A percentile compares a stretch with the other conserved stretches of the same genome.
Conservation (phyloP, 2,329 filamentous ascomycete species). For the Verticillium zaregamsianum region DNA sequence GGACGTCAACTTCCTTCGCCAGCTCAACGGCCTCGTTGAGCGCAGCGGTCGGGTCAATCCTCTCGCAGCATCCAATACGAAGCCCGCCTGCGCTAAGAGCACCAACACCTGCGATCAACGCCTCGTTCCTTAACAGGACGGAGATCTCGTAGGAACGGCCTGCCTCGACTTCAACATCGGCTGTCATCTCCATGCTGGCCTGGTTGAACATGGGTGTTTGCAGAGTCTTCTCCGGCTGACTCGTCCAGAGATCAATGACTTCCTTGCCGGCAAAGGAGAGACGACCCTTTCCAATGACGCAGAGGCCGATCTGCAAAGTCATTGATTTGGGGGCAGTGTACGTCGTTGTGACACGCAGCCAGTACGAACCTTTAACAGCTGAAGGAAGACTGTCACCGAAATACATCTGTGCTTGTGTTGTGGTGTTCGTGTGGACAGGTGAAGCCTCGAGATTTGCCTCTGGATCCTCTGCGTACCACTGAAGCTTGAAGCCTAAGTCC, state of each 20-base stretch:
- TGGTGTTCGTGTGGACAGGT: slow-evolving; percentile 3
- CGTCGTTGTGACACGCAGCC: slow-evolving; percentile 5
- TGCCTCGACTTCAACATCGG: not conserved
- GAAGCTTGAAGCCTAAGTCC: slow-evolving; percentile 6
- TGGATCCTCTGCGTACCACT: slow-evolving; percentile 8
- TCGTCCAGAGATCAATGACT: slow-evolving; percentile 20
- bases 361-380: slow-evolving; percentile 6
- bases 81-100: slow-evolving; percentile 12
- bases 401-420: slow-evolving; percentile 10
- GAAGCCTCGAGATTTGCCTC: slow-evolving; percentile 1
- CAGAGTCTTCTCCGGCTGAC: slow-evolving; percentile 8
- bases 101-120: slow-evolving; percentile 14
- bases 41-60: slow-evolving; percentile 5
- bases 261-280: slow-evolving; percentile 25
- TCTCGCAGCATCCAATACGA: slow-evolving; percentile 3
- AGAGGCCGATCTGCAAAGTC: slow-evolving; percentile 23
- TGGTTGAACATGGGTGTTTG: slow-evolving; percentile 13
- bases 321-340: slow-evolving; percentile 3
- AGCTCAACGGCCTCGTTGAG: slow-evolving; percentile 17
- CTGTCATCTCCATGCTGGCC: slow-evolving; percentile 11
- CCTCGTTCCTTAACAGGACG: slow-evolving; percentile 10
- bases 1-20: slow-evolving; percentile 53
- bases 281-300: slow-evolving; percentile 26
- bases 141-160: slow-evolving; percentile 3
- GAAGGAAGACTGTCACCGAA: slow-evolving; percentile 9